Evolutionary conservation across 1,284 basidiomycete species (phyloP), one percentile per base, ranked within the genome.

Genomic region (Ceraceosorus bombacis): DNA sequence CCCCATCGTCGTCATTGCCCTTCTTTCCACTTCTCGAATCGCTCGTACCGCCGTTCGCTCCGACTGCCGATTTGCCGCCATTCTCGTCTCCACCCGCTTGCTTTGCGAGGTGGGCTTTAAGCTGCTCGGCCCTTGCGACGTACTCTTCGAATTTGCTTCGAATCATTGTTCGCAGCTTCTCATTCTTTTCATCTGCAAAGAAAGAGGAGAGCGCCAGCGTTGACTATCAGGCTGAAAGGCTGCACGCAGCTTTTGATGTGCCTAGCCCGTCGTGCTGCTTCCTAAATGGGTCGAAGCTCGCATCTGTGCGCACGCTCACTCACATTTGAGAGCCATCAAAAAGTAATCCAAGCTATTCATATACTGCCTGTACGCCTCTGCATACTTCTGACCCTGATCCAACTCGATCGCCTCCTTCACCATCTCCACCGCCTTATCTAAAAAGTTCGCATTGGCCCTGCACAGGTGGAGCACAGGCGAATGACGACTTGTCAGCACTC

Each of bases 341-440:
- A 98, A 98, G 80, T 95, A 98, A 78, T 98, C 94, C 61, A 98
- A 83, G 4, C 90, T 85, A 82, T 97, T 95, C 81, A 89, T 88
- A 59, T 75, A 80, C 69, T 87, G 85, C 81, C 90, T 93, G 84
- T 90, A 94, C 15, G 93, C 92, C 76, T 94, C 91, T 51, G 85
- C 81, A 80, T 96, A 98, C 80, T 96, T 90, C 79, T 90, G 88
- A 78, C 92, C 92, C 68, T 85, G 83, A 81, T 98, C 94, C 71
- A 90, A 89, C 69, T 96, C 92, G 78, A 97, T 96, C 57, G 94
- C 94, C 70, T 86, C 85, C 80, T 94, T 89, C 51, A 97, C 92
- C 65, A 96, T 86, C 74, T 91, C 89, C 74, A 97, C 92, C 41
- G 93, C 94, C 78, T 88, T 88, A 55, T 72, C 71, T 40, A 73